Percentiles rank a stretch among this genome's conserved stretches.
Evolutionary conservation across 345 rosid species (phyloP).

Genomic region (Rhodomyrtus tomentosa): DNA sequence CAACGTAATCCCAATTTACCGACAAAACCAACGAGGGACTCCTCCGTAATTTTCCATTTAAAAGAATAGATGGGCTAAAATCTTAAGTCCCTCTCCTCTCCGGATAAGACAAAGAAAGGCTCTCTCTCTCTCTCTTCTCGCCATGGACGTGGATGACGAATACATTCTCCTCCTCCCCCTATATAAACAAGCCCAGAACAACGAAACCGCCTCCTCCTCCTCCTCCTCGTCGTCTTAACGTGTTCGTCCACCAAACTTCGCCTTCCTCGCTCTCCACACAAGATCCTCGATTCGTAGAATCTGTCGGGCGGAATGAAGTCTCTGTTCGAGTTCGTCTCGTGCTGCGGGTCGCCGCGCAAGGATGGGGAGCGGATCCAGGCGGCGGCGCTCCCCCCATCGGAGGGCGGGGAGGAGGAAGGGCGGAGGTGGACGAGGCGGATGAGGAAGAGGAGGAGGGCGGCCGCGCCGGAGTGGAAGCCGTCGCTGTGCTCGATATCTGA

Average conservation of each 20-base stretch:
- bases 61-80: not conserved
- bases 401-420: not conserved
- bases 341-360: conserved; percentile 14
- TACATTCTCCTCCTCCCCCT: not conserved
- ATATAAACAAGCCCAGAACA: not conserved
- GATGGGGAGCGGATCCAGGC: not conserved
- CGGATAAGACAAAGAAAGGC: not conserved
- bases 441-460: not conserved
- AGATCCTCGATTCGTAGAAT: not conserved
- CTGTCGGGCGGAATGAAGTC: not conserved
- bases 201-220: not conserved
- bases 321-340: conserved; percentile 38
- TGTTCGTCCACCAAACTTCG: not conserved
- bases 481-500: conserved; percentile 50
- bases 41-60: not conserved
- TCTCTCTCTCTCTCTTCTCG: not conserved
- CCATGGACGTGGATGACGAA: not conserved
- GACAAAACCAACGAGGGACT: not conserved
- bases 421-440: conserved; percentile 16
- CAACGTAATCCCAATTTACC: not conserved
- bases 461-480: conserved; percentile 51
- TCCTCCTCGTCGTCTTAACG: not conserved
- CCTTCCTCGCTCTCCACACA: not conserved
- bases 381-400: not conserved
- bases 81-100: not conserved